Percentiles rank a stretch among this genome's conserved stretches.
These are phyloP conservation scores for Peronospora tabacina DNA, from an alignment of 352 stramenopile genomes.

Conservation along the genomic window DNA sequence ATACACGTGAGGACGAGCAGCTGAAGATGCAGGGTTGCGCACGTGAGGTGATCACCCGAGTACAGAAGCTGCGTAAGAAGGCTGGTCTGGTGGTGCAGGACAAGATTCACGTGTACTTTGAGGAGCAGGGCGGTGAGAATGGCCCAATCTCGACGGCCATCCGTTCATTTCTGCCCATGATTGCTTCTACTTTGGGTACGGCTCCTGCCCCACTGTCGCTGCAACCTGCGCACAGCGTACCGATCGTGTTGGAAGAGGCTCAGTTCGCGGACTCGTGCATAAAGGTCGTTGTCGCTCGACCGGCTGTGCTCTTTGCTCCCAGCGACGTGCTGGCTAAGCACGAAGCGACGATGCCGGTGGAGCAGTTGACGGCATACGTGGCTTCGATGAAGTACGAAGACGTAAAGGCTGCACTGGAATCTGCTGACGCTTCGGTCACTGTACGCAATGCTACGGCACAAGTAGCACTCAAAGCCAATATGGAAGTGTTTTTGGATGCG, in stretches of 20 bases:
- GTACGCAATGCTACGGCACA: constrained; percentile 39
- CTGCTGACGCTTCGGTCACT: constrained; percentile 27
- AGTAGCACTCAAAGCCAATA: constrained; percentile 44
- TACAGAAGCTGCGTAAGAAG: constrained; percentile 98
- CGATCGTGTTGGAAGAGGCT: constrained; percentile 64
- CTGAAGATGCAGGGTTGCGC: constrained; percentile 90
- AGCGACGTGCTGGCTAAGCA: constrained; percentile 41
- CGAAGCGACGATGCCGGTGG: constrained; percentile 28
- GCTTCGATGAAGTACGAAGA: constrained; percentile 77
- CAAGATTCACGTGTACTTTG: constrained; percentile 94
- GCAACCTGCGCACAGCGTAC: constrained; percentile 50
- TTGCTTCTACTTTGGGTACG: constrained; percentile 49
- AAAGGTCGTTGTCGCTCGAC: constrained; percentile 56
- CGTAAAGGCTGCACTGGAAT: constrained; percentile 49
- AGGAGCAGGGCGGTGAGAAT: constrained; percentile 53
- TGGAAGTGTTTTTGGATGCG: constrained; percentile 70
- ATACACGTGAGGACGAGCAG: constrained; percentile 93
- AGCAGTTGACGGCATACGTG: constrained; percentile 56
- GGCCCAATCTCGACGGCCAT: constrained; percentile 54
- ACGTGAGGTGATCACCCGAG: constrained; percentile 95
- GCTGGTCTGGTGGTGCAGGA: constrained; percentile 91
- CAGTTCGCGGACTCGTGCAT: constrained; percentile 65
- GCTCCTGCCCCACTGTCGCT: constrained; percentile 50
- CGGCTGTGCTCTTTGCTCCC: constrained; percentile 63
- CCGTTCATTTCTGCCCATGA: constrained; percentile 49